Evolutionary conservation across 179 eudicot genomes (phyloP).

Genomic region (Actinidia arguta): DNA sequence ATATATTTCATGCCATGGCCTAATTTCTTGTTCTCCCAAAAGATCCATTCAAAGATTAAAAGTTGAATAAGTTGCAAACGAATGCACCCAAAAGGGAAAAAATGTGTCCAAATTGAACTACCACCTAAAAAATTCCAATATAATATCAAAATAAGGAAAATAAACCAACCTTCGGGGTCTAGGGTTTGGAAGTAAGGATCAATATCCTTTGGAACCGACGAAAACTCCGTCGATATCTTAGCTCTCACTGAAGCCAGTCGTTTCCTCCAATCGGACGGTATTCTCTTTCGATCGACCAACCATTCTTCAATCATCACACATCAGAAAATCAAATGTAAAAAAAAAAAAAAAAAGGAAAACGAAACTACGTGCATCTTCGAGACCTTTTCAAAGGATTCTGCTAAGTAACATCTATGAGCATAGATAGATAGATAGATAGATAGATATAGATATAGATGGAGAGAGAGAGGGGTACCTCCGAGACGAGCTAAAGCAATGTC

Average conservation of each 20-base stretch:
- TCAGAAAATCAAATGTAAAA: constrained; percentile 17
- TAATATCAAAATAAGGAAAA: background rate
- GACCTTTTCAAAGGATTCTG: background rate
- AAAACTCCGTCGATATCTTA: constrained; percentile 71
- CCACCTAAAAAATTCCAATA: too few relatives aligned
- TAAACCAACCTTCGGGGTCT: constrained; percentile 64
- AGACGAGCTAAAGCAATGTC: constrained; percentile 91
- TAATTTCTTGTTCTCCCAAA: too few relatives aligned
- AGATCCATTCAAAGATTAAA: too few relatives aligned
- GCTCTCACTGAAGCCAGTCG: constrained; percentile 65
- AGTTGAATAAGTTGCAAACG: too few relatives aligned
- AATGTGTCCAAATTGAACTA: too few relatives aligned
- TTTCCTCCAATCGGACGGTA: constrained; percentile 87
- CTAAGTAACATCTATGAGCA: background rate
- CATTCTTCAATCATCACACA: constrained; percentile 66
- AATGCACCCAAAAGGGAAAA: too few relatives aligned
- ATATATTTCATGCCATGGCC: too few relatives aligned
- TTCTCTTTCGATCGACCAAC: constrained; percentile 95
- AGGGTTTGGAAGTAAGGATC: constrained; percentile 90
- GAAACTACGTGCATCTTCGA: background rate
- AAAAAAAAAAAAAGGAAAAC: background rate
- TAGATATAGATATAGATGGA: background rate
- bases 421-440: background rate
- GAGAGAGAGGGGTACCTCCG: constrained; percentile 53
- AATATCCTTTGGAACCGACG: constrained; percentile 74